Percentiles rank a stretch among this genome's conserved stretches.
Conservation (phyloP, 2,329 filamentous ascomycete genomes). For the Pseudomassariella vexata region DNA sequence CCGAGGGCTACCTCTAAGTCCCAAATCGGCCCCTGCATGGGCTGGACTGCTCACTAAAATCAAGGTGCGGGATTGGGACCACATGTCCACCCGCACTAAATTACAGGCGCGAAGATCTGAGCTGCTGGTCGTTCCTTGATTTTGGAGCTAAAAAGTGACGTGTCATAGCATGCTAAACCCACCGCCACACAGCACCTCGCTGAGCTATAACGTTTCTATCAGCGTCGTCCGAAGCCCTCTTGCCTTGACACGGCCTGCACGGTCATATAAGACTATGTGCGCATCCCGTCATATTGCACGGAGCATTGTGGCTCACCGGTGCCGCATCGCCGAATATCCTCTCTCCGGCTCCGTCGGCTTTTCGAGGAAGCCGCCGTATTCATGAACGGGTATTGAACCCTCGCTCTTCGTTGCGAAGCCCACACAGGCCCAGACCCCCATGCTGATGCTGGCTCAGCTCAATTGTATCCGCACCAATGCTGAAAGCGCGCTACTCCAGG, state of each 20-base stretch:
- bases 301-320: background rate
- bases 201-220: conserved; percentile 1
- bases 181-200: background rate
- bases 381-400: background rate
- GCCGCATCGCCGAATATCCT: background rate
- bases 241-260: conserved; percentile 1
- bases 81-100: conserved; percentile 1
- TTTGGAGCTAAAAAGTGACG: conserved; percentile 6
- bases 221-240: conserved; percentile 1
- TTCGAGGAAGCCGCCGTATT: conserved; percentile 1
- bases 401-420: conserved; percentile 1
- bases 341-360: background rate
- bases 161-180: too few relatives aligned
- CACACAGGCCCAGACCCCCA: background rate
- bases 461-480: conserved; percentile 1
- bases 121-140: conserved; percentile 4
- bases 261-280: background rate
- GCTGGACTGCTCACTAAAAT: conserved; percentile 1
- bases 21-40: conserved; percentile 6
- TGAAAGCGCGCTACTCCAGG: conserved; percentile 2
- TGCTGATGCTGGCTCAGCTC: background rate
- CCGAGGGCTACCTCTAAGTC: background rate
- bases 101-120: conserved; percentile 1
- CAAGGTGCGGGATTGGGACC: too few relatives aligned
- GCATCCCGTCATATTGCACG: background rate